Conservation (phyloP, 805 yeast genomes). For the Yamadazyma akitaensis region DNA sequence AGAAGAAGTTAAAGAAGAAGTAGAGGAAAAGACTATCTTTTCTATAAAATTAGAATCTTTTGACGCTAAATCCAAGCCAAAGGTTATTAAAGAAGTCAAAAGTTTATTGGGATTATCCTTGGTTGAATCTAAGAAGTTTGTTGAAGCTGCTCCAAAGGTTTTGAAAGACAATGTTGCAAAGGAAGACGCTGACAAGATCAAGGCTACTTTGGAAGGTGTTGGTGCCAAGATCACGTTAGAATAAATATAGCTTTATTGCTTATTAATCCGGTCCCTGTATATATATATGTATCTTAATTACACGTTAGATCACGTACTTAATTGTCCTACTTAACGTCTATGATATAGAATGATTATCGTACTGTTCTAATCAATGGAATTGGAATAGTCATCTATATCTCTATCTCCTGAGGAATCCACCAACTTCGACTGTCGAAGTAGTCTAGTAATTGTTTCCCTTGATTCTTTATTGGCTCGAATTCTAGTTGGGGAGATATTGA, state of each 20-base stretch:
- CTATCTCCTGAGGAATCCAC: neutral
- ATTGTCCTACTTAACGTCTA: too few species aligned
- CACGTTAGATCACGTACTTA: conserved; percentile 4
- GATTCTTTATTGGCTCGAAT: neutral
- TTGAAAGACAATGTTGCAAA: conserved; percentile 93
- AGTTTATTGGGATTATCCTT: conserved; percentile 83
- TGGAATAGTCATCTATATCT: conserved; percentile 1
- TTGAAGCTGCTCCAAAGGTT: conserved; percentile 94
- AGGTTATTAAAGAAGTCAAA: conserved; percentile 96
- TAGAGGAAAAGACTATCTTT: conserved; percentile 91
- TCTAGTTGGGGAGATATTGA: conserved; percentile 3
- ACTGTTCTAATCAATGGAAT: neutral
- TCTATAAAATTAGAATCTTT: conserved; percentile 88
- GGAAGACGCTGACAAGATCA: conserved; percentile 97
- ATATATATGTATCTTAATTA: conserved; percentile 11
- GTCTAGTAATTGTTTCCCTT: neutral
- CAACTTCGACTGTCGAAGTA: neutral
- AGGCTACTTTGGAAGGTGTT: conserved; percentile 84
- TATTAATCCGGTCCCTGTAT: conserved; percentile 11
- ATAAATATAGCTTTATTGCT: conserved; percentile 32
- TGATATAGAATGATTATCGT: neutral
- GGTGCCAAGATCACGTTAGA: conserved; percentile 94
- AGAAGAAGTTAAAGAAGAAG: conserved; percentile 70
- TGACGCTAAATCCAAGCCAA: conserved; percentile 93
- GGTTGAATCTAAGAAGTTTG: conserved; percentile 97